These are phyloP conservation scores for Cutaneotrichosporon mucoides DNA, from an alignment of 1,284 basidiomycete species.

Conservation along the genomic window DNA sequence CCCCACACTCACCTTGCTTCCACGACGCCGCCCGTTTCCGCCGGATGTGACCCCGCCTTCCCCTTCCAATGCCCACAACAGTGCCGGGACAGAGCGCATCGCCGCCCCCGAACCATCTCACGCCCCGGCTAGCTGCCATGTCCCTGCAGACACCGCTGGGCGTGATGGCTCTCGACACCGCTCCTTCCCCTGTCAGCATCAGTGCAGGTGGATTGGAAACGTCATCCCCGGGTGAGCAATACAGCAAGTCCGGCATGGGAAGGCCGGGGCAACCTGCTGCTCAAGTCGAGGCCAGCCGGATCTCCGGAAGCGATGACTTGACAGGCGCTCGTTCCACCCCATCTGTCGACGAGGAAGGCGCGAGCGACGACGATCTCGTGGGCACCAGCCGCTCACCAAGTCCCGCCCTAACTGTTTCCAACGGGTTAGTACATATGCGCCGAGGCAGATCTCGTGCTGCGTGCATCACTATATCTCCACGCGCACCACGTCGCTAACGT, in stretches of 20 bases:
- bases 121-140: slow-evolving; percentile 15
- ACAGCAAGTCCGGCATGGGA: too few species aligned
- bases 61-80: not conserved
- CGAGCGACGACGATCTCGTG: not conserved
- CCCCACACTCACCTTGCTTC: too few species aligned
- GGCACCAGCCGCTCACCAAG: slow-evolving; percentile 14
- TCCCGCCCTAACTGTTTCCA: slow-evolving; percentile 22
- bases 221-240: not conserved
- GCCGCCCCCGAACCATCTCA: slow-evolving; percentile 16
- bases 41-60: not conserved
- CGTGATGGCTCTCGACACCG: slow-evolving; percentile 6
- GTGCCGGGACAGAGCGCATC: slow-evolving; percentile 22
- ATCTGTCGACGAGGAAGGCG: not conserved
- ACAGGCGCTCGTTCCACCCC: too few species aligned
- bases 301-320: too few species aligned
- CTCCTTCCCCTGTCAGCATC: not conserved
- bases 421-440: slow-evolving; percentile 15
- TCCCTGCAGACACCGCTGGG: slow-evolving; percentile 10
- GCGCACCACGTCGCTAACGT: slow-evolving; percentile 7
- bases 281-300: too few species aligned
- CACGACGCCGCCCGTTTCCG: too few species aligned
- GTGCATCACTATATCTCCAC: not conserved
- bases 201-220: not conserved
- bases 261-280: too few species aligned
- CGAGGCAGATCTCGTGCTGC: not conserved